Evolutionary conservation across 2,329 filamentous ascomycete genomes (phyloP).

Genomic region (Akanthomyces lecanii): DNA sequence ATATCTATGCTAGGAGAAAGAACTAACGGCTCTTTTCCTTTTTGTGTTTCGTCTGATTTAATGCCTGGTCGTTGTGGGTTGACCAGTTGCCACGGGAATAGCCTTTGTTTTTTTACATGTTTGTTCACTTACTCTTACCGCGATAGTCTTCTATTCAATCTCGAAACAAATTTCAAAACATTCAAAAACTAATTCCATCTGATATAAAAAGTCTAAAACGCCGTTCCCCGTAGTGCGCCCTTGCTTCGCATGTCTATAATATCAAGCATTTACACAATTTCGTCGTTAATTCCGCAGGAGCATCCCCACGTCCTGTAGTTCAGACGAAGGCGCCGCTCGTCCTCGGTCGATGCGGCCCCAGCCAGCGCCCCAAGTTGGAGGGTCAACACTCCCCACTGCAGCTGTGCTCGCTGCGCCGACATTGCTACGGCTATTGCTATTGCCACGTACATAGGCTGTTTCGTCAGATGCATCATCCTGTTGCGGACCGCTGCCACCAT

Average conservation of each 20-base stretch:
- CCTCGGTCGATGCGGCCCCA: conserved; percentile 31
- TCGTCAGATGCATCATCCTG: conserved; percentile 10
- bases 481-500: not conserved
- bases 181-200: not conserved
- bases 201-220: not conserved
- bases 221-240: not conserved
- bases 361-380: conserved; percentile 30
- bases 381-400: not conserved
- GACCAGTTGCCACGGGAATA: not conserved
- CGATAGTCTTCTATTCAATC: no score
- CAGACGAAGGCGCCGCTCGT: conserved; percentile 20
- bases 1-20: not conserved
- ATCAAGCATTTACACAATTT: conserved; percentile 15
- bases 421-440: conserved; percentile 14
- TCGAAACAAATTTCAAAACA: not conserved
- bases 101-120: not conserved
- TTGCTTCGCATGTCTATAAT: not conserved
- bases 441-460: not conserved
- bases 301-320: conserved; percentile 34
- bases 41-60: conserved; percentile 6
- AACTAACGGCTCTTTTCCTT: not conserved
- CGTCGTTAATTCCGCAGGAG: conserved; percentile 21
- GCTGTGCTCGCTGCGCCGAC: conserved; percentile 4
- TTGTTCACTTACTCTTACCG: not conserved
- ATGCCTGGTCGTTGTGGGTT: conserved; percentile 21